Base-by-base conservation (phyloP, 495 filamentous ascomycete species). In the Monascus purpureus region DNA sequence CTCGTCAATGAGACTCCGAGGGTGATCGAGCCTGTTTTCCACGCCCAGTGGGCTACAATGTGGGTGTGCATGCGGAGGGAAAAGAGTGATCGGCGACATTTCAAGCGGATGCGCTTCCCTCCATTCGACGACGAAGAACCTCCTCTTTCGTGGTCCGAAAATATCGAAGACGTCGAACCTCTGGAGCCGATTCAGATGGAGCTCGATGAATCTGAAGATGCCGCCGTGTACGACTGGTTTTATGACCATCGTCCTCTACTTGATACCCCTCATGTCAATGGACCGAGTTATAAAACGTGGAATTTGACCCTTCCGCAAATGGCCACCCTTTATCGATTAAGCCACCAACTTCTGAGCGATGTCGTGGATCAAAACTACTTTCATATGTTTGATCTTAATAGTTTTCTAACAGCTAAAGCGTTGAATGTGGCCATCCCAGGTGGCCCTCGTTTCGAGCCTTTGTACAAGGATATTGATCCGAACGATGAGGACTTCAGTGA, bases 401-500 rank as follows among this genome's bases (percentile, higher is more conserved):
- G 84, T 40, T 94, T 96, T 50, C 75, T 88, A 35, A 95, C 92
- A 12, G 92, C 92, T 6, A 99, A 99, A 55, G 92, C 92, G 1
- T 59, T 99, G 29, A 99, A 99, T 43, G 87, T 96, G 31, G 88
- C 92, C 6, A 82, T 99, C 24, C 92, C 92, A 9, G 92, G 92
- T 50, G 92, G 92, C 22, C 92, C 92, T 40, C 77, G 90, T 25
- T 99, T 99, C 35, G 92, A 99, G 59, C 92, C 92, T 11, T 58
- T 99, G 8, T 99, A 96, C 66, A 99, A 99, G 58, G 92, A 99
- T 42, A 84, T 99, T 29, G 88, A 99, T 50, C 92, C 92, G 18
- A 96, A 99, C 46, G 87, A 96, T 46, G 92, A 99, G 55, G 92
- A 99, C 50, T 99, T 99, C 57, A 90, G 92, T 50, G 92, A 99